phyloP scores from a whole-genome alignment of 805 yeast species.

The Nakazawaea holstii region DNA sequence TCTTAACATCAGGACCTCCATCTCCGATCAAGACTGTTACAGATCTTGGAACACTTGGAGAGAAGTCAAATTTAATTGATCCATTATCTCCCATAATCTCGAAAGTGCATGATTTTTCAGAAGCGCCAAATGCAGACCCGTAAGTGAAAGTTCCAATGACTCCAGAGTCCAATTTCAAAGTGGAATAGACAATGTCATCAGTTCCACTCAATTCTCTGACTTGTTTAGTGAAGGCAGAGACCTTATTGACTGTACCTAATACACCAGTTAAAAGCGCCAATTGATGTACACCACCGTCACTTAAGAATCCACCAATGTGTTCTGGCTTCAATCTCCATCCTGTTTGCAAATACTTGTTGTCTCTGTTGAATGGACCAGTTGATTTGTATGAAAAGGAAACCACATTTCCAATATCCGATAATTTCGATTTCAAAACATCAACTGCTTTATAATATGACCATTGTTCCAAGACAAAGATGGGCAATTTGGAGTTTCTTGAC shows the following conservation, averaged over 20 bases:
- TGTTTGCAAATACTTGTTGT: slow-evolving; percentile 61
- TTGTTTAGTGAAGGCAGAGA: slow-evolving; percentile 76
- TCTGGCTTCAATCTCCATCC: slow-evolving; percentile 87
- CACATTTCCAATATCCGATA: slow-evolving; percentile 69
- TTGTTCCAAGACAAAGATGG: slow-evolving; percentile 71
- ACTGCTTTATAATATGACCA: slow-evolving; percentile 74
- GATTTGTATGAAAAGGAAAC: slow-evolving; percentile 67
- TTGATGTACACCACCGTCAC: slow-evolving; percentile 97
- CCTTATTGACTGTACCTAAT: slow-evolving; percentile 65
- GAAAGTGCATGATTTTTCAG: slow-evolving; percentile 61
- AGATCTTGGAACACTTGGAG: slow-evolving; percentile 38
- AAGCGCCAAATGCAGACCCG: slow-evolving; percentile 83
- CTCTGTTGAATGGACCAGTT: slow-evolving; percentile 64
- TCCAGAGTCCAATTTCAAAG: slow-evolving; percentile 52
- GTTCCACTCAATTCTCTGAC: slow-evolving; percentile 73
- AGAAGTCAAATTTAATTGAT: slow-evolving; percentile 60
- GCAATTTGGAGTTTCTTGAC: slow-evolving; percentile 43
- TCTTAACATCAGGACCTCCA: slow-evolving; percentile 40
- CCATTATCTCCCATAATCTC: slow-evolving; percentile 79
- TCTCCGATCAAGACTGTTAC: slow-evolving; percentile 42
- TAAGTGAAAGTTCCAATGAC: slow-evolving; percentile 81
- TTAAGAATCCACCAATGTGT: slow-evolving; percentile 87
- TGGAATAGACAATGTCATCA: slow-evolving; percentile 75
- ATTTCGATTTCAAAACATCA: slow-evolving; percentile 43
- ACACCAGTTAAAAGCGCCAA: slow-evolving; percentile 80